Conservation (phyloP, 495 filamentous ascomycete species). For the Lepidopterella palustris region DNA sequence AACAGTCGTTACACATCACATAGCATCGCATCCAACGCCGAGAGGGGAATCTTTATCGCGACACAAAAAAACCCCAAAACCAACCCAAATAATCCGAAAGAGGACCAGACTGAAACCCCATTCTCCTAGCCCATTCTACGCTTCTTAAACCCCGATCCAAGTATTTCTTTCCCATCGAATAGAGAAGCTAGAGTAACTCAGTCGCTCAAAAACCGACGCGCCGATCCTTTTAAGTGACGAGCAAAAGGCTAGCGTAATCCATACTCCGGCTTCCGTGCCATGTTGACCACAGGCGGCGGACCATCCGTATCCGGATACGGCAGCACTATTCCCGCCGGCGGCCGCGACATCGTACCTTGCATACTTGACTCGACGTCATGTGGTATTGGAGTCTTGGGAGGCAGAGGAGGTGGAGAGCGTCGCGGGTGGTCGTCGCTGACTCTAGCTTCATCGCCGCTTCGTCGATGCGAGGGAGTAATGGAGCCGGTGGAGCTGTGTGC, state of each 20-base stretch:
- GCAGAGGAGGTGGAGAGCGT: slow-evolving; percentile 58
- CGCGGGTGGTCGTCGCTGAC: slow-evolving; percentile 25
- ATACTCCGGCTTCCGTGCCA: slow-evolving; percentile 79
- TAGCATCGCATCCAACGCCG: not conserved
- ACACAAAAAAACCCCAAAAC: no score
- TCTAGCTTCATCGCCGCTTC: slow-evolving; percentile 40
- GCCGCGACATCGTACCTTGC: slow-evolving; percentile 27
- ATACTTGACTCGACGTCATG: slow-evolving; percentile 1
- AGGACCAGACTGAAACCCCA: no score
- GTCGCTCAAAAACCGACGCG: no score
- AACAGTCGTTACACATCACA: not conserved
- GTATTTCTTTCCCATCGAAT: no score
- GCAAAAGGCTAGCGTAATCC: slow-evolving; percentile 47
- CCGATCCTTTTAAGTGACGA: no score
- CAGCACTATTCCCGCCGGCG: slow-evolving; percentile 36
- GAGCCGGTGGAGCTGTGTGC: slow-evolving; percentile 33
- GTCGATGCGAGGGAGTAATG: slow-evolving; percentile 37
- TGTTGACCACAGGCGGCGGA: slow-evolving; percentile 75
- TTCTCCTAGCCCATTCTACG: no score
- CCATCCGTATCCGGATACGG: slow-evolving; percentile 80
- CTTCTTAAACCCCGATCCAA: no score
- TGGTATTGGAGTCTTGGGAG: slow-evolving; percentile 20
- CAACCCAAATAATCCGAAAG: not conserved
- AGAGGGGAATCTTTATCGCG: not conserved
- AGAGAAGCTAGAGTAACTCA: no score